Base-by-base conservation (phyloP, 164 flowering plant genomes). In the Cinnamomum chago region DNA sequence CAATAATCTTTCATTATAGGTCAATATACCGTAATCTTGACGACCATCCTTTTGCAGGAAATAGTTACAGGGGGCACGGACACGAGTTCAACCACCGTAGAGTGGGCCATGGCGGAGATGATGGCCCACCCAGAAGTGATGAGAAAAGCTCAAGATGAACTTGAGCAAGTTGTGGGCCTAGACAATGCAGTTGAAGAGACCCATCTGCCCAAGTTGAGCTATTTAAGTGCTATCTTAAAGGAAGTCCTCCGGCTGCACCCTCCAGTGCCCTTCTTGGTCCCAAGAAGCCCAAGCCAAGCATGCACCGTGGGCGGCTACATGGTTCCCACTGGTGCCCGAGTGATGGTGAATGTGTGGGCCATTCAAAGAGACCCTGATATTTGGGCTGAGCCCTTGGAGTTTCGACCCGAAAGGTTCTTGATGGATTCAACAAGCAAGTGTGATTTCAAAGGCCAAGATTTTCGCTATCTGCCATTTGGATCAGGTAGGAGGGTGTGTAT, bases 351-450 rank as follows among this genome's bases (percentile, higher is more conserved):
- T 40, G 17, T 22, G 10, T 72, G 75, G 68, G 75, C 75, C 12
- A 72, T 72, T 27, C 50, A 62, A 5, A 72, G 68, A n/a, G 68
- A 72, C 65, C 75, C 64, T 1, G 60, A 5, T 15, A 20, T 55
- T 12, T 55, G 60, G 60, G 60, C 12, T 15, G n/a, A 55, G 20
- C 60, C 60, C 5, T 14, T 55, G n/a, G 60, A 55, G 60, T 55
- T 72, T 47, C 15, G 17, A 25, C 75, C 75, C 1, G 75, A 72
- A 25, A 72, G 75, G 58, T 72, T 72, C 74, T 58, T 58, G 50
- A 40, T 20, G 20, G 28, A 23, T 24, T 7, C 47, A 7, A 64
- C 27, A 2, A 5, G 23, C 47, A 72, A 55, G 6, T 3, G 58
- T 2, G 74, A 72, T 20, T 72, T 58, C 74, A 72, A 58, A 3